Percentiles rank a stretch among this genome's conserved stretches.
Evolutionary conservation across 441 rosid genomes (phyloP).

Genomic region (Adansonia madagascariensis): DNA sequence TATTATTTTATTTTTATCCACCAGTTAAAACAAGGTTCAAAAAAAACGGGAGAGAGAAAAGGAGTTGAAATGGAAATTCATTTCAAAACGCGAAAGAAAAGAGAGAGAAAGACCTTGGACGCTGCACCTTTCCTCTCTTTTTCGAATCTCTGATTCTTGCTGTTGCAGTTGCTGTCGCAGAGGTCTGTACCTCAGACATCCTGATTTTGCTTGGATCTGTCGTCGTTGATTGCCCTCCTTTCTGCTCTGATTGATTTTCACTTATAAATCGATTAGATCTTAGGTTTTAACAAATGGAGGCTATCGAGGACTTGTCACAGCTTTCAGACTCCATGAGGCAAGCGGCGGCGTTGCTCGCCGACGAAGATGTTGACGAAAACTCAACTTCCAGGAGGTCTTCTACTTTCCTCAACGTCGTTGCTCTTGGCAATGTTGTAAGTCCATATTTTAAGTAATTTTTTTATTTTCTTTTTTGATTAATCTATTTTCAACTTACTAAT

Average conservation of each 20-base stretch:
- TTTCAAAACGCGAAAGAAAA: not conserved
- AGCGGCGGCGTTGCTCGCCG: constrained; percentile 74
- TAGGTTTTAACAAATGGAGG: constrained; percentile 51
- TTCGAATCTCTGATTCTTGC: constrained; percentile 16
- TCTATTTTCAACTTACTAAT: constrained; percentile 13
- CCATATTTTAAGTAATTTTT: constrained; percentile 15
- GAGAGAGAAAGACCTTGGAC: constrained; percentile 20
- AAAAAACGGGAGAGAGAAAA: constrained; percentile 2
- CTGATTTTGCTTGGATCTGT: not conserved
- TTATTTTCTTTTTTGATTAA: constrained; percentile 25
- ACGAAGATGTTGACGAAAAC: constrained; percentile 74
- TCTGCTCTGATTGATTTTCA: constrained; percentile 11
- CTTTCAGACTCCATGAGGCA: constrained; percentile 77
- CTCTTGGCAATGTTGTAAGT: constrained; percentile 78
- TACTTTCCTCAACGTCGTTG: constrained; percentile 74
- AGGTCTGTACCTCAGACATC: not conserved
- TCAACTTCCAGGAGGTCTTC: constrained; percentile 49
- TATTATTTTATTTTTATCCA: not conserved
- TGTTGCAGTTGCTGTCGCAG: not conserved
- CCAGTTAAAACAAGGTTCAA: not conserved
- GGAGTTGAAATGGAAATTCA: constrained; percentile 23
- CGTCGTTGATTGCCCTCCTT: not conserved
- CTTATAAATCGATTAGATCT: not conserved
- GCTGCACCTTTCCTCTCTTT: constrained; percentile 21
- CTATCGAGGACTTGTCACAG: constrained; percentile 72